Conservation (phyloP, 495 filamentous ascomycete species). For the Xylaria acuta region DNA sequence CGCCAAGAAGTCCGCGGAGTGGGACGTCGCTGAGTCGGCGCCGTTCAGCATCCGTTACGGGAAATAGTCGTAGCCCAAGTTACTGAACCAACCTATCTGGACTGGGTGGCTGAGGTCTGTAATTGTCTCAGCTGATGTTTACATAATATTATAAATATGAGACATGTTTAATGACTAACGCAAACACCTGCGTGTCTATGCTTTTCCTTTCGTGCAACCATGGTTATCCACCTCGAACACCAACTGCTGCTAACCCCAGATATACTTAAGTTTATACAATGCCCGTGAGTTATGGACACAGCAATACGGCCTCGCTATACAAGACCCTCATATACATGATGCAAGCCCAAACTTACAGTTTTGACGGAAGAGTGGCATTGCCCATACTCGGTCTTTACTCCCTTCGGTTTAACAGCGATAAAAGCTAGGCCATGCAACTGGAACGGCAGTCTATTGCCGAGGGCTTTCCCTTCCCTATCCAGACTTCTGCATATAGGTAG, state of each 20-base stretch:
- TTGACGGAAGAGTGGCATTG: neutral
- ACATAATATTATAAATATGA: conserved; percentile 17
- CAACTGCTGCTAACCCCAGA: neutral
- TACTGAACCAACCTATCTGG: neutral
- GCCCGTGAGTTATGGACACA: no score
- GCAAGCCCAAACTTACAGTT: neutral
- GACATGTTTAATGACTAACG: conserved; percentile 18
- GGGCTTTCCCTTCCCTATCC: neutral
- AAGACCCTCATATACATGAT: neutral
- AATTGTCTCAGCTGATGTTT: neutral
- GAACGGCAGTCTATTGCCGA: neutral
- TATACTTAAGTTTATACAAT: neutral
- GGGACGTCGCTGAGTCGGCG: conserved; percentile 46
- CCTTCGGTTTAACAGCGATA: neutral
- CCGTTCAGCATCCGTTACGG: conserved; percentile 42
- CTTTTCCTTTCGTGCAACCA: neutral
- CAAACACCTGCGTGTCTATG: neutral
- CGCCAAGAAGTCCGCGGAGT: conserved; percentile 39
- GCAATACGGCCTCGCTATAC: no score
- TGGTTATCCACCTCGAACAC: neutral
- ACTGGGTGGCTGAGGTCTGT: neutral
- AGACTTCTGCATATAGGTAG: neutral
- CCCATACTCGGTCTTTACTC: neutral
- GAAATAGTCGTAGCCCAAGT: neutral
- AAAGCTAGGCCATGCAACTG: neutral